Evolutionary conservation across 2,329 filamentous ascomycete species (phyloP).

Genomic region (Fusarium sp.): DNA sequence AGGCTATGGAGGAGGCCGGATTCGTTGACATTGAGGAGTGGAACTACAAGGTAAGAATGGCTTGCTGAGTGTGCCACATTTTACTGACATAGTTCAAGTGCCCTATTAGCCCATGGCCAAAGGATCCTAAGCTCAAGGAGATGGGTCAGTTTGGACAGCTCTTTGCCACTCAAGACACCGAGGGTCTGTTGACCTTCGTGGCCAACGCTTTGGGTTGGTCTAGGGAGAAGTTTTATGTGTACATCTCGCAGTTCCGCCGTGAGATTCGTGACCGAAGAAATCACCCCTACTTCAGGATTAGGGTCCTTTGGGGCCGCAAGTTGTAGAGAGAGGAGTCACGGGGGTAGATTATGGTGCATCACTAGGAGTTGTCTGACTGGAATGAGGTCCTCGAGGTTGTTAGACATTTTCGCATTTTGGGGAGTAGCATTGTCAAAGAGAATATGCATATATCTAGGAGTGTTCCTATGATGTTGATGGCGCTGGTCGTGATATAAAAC

Average conservation of each 20-base stretch:
- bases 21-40: conserved; percentile 33
- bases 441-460: too few relatives aligned
- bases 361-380: background rate
- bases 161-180: conserved; percentile 33
- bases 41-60: conserved; percentile 19
- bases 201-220: conserved; percentile 33
- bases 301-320: conserved; percentile 20
- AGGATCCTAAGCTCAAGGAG: conserved; percentile 31
- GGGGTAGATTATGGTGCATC: background rate
- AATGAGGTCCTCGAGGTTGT: background rate
- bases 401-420: background rate
- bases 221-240: conserved; percentile 20
- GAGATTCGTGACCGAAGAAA: conserved; percentile 26
- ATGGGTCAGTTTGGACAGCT: conserved; percentile 35
- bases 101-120: conserved; percentile 31
- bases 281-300: conserved; percentile 20
- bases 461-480: too few relatives aligned
- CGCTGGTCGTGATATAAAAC: background rate
- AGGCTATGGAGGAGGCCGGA: conserved; percentile 18
- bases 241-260: conserved; percentile 25
- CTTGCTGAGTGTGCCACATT: background rate
- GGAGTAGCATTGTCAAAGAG: background rate
- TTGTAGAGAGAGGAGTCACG: background rate
- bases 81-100: background rate
- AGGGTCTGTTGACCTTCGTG: conserved; percentile 30